Conservation (phyloP, 2,329 filamentous ascomycete species). For the Fusarium drepaniforme region DNA sequence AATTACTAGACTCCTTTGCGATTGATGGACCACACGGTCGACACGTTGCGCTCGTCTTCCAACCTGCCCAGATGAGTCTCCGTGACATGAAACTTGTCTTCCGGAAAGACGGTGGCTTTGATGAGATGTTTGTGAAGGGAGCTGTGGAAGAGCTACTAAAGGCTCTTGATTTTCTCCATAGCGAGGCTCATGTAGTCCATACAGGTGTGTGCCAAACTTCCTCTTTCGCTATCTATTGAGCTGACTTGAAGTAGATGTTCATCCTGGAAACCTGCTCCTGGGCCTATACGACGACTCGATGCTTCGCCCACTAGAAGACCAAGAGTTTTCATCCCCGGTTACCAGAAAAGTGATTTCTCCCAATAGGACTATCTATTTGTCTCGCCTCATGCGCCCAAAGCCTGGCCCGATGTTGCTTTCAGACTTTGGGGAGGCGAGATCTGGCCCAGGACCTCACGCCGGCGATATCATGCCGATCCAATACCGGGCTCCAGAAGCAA, state of each 20-base stretch:
- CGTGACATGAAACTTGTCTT: slow-evolving; percentile 49
- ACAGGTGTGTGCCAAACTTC: slow-evolving; percentile 41
- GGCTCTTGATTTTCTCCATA: slow-evolving; percentile 52
- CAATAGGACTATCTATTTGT: slow-evolving; percentile 43
- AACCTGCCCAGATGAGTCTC: slow-evolving; percentile 46
- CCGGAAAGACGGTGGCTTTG: slow-evolving; percentile 36
- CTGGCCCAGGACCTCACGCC: slow-evolving; percentile 41
- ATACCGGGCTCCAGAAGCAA: slow-evolving; percentile 42
- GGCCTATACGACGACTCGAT: slow-evolving; percentile 36
- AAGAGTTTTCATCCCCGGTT: slow-evolving; percentile 41
- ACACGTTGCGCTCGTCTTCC: slow-evolving; percentile 38
- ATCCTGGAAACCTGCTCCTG: slow-evolving; percentile 42
- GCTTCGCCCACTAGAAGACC: slow-evolving; percentile 37
- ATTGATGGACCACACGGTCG: slow-evolving; percentile 32
- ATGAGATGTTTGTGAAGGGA: slow-evolving; percentile 46
- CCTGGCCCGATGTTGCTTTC: slow-evolving; percentile 42
- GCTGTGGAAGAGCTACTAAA: slow-evolving; percentile 47
- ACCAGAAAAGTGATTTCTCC: slow-evolving; percentile 27
- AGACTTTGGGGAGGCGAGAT: slow-evolving; percentile 46
- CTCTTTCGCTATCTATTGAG: not conserved
- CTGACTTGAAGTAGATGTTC: slow-evolving; percentile 35
- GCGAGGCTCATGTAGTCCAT: slow-evolving; percentile 46
- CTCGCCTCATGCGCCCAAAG: slow-evolving; percentile 40
- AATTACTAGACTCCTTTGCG: slow-evolving; percentile 36
- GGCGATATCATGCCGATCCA: slow-evolving; percentile 46